Conservation (phyloP, 345 rosid genomes). For the Linum trigynum region DNA sequence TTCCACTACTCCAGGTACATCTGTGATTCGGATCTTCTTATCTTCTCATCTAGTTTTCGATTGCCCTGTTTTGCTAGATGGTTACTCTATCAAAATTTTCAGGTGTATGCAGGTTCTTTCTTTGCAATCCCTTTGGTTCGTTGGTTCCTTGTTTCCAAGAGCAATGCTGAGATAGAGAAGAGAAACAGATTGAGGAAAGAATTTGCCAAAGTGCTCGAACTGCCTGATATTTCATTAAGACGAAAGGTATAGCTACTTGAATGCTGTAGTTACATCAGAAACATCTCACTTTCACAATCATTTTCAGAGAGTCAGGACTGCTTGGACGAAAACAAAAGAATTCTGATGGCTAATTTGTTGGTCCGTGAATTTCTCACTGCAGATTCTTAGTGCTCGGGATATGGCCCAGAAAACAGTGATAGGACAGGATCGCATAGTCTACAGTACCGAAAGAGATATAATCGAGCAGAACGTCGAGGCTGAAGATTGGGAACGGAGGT, state of each 20-base stretch:
- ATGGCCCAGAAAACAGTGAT: conserved; percentile 85
- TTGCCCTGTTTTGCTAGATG: too few relatives aligned
- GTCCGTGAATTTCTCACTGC: conserved; percentile 9
- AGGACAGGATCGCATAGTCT: conserved; percentile 82
- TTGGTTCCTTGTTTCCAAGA: conserved; percentile 51
- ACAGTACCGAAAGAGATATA: conserved; percentile 77
- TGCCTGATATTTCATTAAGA: conserved; percentile 63
- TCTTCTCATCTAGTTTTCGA: too few relatives aligned
- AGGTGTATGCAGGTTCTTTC: conserved; percentile 96
- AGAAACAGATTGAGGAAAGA: conserved; percentile 70
- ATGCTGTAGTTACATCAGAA: background rate
- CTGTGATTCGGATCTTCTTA: too few relatives aligned
- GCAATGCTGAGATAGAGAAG: conserved; percentile 67
- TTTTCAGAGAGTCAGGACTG: too few relatives aligned
- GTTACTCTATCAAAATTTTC: conserved; percentile 15
- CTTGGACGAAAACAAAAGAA: too few relatives aligned
- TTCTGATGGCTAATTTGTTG: background rate
- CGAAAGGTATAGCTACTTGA: conserved; percentile 51
- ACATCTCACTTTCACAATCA: background rate
- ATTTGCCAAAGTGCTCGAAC: conserved; percentile 56
- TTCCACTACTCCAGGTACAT: conserved; percentile 85
- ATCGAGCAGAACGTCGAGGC: conserved; percentile 81
- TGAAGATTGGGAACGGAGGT: conserved; percentile 66
- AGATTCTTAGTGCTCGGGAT: conserved; percentile 86
- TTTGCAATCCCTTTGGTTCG: conserved; percentile 84